Base-by-base conservation (phyloP, 2,329 filamentous ascomycete genomes). In the Magnaporthiopsis incrustans region DNA sequence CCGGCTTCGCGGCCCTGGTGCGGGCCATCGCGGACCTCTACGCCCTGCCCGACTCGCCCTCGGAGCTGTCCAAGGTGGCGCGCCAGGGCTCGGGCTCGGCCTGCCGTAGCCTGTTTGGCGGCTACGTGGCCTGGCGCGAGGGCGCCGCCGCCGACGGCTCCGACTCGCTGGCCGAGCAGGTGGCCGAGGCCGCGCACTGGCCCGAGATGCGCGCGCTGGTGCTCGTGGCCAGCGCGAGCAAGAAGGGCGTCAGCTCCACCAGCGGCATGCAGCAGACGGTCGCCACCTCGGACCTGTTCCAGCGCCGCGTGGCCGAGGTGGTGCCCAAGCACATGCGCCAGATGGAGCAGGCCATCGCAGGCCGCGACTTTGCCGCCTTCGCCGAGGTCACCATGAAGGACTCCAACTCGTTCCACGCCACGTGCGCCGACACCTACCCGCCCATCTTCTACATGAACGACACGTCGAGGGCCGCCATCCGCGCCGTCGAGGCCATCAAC, bases 391-490 rank as follows among this genome's bases (percentile, higher is more conserved):
- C 95, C 22, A 99, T 97, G 93, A 89, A 88, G 75, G 95, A 99
- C 75, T 96, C 90, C 73, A 99, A 99, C 80, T 91, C 88, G 66
- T 99, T 99, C 86, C 95, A 99, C 77, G 91, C 95, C 53, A 92
- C 89, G 65, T 98, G 95, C 75, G 81, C 96, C 70, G 95, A 99
- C 75, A 98, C 95, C 1, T 92, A 92, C 78, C 95, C 96, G 59
- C 95, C 96, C 25, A 99, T 99, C 74, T 97, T 97, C 78, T 99
- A 99, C 82, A 88, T 99, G 83, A 99, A 97, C 78, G 95, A 99
- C 74, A 88, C 94, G 22, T 94, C 89, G 26, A 83, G 90, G 53
- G 92, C 94, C 1, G 92, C 94, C 7, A 91, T 99, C 66, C 85
- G 91, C 63, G 87, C 92, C 22, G 93, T 97, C 35, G 92, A 99